Evolutionary conservation across 805 yeast species (phyloP).

Genomic region (Komagataella pseudopastoris): DNA sequence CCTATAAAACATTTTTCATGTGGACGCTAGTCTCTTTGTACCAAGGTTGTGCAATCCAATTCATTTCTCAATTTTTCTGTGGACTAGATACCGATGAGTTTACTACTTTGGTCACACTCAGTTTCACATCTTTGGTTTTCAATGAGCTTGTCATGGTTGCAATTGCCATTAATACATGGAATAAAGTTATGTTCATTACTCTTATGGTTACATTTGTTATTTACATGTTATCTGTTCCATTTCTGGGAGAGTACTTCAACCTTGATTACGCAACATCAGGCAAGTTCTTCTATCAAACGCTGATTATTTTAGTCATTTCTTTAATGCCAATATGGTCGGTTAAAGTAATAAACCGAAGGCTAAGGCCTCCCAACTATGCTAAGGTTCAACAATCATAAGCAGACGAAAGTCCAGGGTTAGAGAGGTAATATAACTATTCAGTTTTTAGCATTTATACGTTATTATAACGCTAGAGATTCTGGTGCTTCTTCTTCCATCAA

Average conservation of each 20-base stretch:
- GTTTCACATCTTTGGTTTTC: conserved; percentile 65
- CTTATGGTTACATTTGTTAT: conserved; percentile 56
- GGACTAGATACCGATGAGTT: conserved; percentile 44
- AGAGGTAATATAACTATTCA: not conserved
- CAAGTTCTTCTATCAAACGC: conserved; percentile 55
- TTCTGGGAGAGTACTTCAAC: conserved; percentile 79
- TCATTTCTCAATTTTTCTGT: conserved; percentile 65
- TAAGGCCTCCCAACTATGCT: conserved; percentile 93
- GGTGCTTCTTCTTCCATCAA: conserved; percentile 4
- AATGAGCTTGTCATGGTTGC: conserved; percentile 93
- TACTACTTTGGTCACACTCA: conserved; percentile 68
- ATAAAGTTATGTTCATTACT: conserved; percentile 55
- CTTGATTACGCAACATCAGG: conserved; percentile 44
- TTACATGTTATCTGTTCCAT: conserved; percentile 69
- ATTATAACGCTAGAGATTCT: not conserved
- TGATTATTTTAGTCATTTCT: conserved; percentile 52
- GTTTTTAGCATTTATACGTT: not conserved
- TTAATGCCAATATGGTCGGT: conserved; percentile 84
- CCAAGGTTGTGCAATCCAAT: conserved; percentile 82
- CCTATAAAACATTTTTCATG: conserved; percentile 76
- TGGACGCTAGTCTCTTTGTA: conserved; percentile 87
- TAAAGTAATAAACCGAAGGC: conserved; percentile 55
- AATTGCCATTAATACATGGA: conserved; percentile 88
- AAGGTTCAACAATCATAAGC: conserved; percentile 52
- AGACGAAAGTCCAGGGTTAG: not conserved